Evolutionary conservation across 495 filamentous ascomycete species (phyloP).

Genomic region (Neurospora sp.): DNA sequence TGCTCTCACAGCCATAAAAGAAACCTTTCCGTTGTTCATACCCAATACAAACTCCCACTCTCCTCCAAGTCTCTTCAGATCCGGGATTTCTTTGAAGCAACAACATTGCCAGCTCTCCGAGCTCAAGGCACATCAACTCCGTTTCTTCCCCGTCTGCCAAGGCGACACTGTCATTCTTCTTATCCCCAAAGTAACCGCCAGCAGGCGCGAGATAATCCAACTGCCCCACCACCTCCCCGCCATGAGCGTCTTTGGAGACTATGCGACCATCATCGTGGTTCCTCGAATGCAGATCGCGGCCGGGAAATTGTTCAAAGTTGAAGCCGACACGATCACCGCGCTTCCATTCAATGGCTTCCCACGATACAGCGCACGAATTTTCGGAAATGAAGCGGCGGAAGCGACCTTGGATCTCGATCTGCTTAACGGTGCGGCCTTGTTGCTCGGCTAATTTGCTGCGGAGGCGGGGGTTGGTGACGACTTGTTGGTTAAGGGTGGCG

Average conservation of each 20-base stretch:
- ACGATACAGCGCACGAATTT: conserved; percentile 5
- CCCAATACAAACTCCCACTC: conserved; percentile 18
- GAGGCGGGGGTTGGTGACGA: neutral
- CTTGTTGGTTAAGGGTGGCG: neutral
- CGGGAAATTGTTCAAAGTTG: conserved; percentile 15
- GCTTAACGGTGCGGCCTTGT: conserved; percentile 15
- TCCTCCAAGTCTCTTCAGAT: conserved; percentile 5
- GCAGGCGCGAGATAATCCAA: conserved; percentile 15
- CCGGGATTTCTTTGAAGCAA: conserved; percentile 9
- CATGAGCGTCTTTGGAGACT: conserved; percentile 19
- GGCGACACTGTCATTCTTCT: neutral
- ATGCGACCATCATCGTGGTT: conserved; percentile 13
- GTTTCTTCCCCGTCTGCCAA: conserved; percentile 16
- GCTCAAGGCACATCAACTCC: conserved; percentile 19
- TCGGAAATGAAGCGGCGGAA: conserved; percentile 19
- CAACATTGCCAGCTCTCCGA: conserved; percentile 25
- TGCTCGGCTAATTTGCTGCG: conserved; percentile 12
- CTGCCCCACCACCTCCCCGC: conserved; percentile 21
- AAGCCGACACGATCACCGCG: conserved; percentile 8
- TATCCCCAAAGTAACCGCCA: neutral
- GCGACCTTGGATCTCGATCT: conserved; percentile 15
- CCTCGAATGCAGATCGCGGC: conserved; percentile 11
- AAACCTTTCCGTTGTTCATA: conserved; percentile 19
- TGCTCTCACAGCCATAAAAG: conserved; percentile 21
- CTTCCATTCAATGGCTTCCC: conserved; percentile 14